These are phyloP conservation scores for Clarireedia paspali DNA, from an alignment of 2,329 filamentous ascomycete genomes.

Conservation along the genomic window DNA sequence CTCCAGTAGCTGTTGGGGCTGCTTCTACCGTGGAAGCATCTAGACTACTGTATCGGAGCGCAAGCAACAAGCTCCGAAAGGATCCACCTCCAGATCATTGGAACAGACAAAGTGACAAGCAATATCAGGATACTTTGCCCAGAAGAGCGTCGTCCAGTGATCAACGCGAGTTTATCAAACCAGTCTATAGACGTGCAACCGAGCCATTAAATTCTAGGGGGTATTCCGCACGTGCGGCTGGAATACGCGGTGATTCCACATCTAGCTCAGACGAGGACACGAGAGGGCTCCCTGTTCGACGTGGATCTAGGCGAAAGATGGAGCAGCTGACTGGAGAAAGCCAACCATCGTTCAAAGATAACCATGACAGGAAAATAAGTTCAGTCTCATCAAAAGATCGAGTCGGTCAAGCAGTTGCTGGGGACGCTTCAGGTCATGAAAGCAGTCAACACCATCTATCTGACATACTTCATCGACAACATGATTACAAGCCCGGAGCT, in stretches of 20 bases:
- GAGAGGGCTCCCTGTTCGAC: constrained; percentile 18
- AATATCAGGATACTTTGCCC: constrained; percentile 27
- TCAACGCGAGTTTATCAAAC: neutral
- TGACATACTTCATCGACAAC: constrained; percentile 25
- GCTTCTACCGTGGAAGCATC: constrained; percentile 11
- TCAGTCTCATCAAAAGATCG: constrained; percentile 21
- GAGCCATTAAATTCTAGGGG: neutral
- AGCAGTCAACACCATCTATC: constrained; percentile 14
- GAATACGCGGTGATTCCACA: neutral
- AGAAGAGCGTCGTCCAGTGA: neutral
- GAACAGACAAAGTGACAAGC: constrained; percentile 35
- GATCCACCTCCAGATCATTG: constrained; percentile 46
- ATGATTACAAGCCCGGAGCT: constrained; percentile 34
- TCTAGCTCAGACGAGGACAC: constrained; percentile 4
- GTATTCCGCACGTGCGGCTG: neutral
- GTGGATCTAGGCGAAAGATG: constrained; percentile 23
- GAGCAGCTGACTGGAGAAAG: constrained; percentile 24
- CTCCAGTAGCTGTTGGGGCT: constrained; percentile 19
- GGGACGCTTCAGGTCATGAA: neutral
- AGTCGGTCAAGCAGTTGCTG: constrained; percentile 14
- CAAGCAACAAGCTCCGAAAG: constrained; percentile 53
- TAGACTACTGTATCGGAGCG: constrained; percentile 37
- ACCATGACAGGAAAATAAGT: constrained; percentile 13
- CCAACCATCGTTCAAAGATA: constrained; percentile 2
- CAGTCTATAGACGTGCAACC: neutral